A percentile compares a stretch with the other conserved stretches of the same genome.
Evolutionary conservation across 306 rosid species (phyloP).

Genomic region (Cucumis hystrix): DNA sequence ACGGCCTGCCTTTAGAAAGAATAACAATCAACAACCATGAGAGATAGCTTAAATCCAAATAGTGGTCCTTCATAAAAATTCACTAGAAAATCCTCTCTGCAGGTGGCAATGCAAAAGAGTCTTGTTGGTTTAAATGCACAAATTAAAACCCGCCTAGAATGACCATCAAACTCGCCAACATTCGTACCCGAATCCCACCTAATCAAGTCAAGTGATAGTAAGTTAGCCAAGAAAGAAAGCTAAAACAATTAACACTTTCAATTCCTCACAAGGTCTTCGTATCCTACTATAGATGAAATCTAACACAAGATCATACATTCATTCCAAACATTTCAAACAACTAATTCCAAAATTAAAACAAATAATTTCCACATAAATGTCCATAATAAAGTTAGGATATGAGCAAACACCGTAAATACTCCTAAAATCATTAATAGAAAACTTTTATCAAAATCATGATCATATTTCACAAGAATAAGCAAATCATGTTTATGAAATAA

Average conservation of each 20-base stretch:
- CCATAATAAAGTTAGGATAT: too few relatives aligned
- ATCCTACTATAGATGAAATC: not conserved
- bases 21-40: constrained; percentile 31
- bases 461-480: too few relatives aligned
- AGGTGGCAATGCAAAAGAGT: constrained; percentile 76
- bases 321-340: not conserved
- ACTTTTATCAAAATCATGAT: too few relatives aligned
- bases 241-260: not conserved
- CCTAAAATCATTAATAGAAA: too few relatives aligned
- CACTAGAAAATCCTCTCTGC: constrained; percentile 86
- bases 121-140: constrained; percentile 90
- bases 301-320: not conserved
- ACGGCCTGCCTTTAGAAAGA: not conserved
- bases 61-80: constrained; percentile 96
- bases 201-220: not conserved
- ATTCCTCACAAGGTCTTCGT: not conserved
- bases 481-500: too few relatives aligned
- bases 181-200: constrained; percentile 98
- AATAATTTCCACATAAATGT: too few relatives aligned
- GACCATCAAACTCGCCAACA: constrained; percentile 97
- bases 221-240: not conserved
- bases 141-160: constrained; percentile 78
- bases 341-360: too few relatives aligned
- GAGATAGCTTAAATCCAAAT: constrained; percentile 78
- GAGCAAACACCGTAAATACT: too few relatives aligned